These are phyloP conservation scores for Viola odorata DNA, from an alignment of 345 rosid species.

Conservation along the genomic window DNA sequence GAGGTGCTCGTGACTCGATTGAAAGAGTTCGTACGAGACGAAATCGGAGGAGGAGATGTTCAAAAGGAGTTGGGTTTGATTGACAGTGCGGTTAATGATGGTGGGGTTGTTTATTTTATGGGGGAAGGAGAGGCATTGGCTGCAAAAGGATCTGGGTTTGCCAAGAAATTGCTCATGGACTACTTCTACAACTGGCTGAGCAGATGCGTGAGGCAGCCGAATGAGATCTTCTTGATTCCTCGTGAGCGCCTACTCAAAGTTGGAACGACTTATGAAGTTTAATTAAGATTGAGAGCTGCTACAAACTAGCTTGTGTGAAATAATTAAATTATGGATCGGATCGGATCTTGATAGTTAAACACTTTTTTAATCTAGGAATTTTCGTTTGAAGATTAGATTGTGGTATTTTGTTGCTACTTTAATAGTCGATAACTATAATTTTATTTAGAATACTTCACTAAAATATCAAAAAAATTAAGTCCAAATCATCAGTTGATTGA, in stretches of 20 bases:
- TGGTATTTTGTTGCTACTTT: no score
- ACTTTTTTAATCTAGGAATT: no score
- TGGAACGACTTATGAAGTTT: constrained; percentile 50
- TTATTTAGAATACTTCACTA: no score
- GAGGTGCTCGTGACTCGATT: constrained; percentile 21
- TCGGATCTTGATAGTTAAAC: no score
- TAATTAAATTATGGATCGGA: no score
- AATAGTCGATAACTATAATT: no score
- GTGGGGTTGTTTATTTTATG: constrained; percentile 38
- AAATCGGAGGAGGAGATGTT: background rate
- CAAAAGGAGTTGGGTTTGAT: background rate
- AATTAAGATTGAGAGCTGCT: no score
- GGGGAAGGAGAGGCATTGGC: constrained; percentile 44
- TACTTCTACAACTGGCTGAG: constrained; percentile 38
- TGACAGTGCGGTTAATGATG: constrained; percentile 23
- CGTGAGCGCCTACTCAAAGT: constrained; percentile 50
- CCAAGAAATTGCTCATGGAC: constrained; percentile 35
- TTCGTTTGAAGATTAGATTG: no score
- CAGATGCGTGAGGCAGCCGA: constrained; percentile 33
- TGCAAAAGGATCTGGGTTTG: constrained; percentile 21
- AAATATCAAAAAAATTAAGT: no score
- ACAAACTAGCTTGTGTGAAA: no score
- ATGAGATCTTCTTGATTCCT: constrained; percentile 39
- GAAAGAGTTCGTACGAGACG: constrained; percentile 25
- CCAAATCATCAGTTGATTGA: no score